phyloP scores from a whole-genome alignment of 768 basidiomycete species.

The Phanerochaete sordida region DNA sequence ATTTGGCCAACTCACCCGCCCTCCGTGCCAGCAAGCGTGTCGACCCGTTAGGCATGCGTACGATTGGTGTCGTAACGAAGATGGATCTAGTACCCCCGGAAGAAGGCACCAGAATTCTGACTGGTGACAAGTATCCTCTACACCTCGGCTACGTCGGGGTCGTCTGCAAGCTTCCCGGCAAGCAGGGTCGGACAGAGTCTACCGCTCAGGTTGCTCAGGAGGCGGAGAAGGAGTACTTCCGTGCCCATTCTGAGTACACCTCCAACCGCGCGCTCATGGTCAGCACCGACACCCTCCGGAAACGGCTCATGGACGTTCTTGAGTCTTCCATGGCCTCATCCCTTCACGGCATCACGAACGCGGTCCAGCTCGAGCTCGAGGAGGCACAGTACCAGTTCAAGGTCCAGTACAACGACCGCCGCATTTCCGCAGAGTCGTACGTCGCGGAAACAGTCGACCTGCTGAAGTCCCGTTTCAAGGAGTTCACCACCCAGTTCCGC shows the following conservation, averaged over 20 bases:
- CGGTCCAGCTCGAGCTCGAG: constrained; percentile 95
- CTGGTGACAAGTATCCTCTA: constrained; percentile 93
- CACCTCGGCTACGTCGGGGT: constrained; percentile 98
- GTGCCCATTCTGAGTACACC: constrained; percentile 58
- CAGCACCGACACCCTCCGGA: constrained; percentile 86
- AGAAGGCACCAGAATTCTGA: constrained; percentile 74
- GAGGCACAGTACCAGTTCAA: constrained; percentile 99
- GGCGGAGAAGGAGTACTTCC: constrained; percentile 68
- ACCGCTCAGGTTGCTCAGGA: constrained; percentile 47
- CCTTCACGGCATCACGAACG: constrained; percentile 93
- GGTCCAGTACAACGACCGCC: constrained; percentile 95
- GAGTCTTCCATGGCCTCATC: constrained; percentile 98
- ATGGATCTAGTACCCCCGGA: constrained; percentile 95
- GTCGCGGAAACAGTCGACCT: constrained; percentile 96
- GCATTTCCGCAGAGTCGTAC: constrained; percentile 93
- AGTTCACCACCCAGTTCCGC: constrained; percentile 79
- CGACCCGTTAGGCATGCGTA: constrained; percentile 91
- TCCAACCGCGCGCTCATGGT: constrained; percentile 73
- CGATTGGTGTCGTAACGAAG: constrained; percentile 97
- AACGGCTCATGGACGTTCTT: constrained; percentile 93
- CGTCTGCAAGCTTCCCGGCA: constrained; percentile 74
- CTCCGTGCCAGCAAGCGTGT: constrained; percentile 89
- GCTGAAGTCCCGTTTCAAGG: constrained; percentile 87
- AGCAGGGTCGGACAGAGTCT: constrained; percentile 48
- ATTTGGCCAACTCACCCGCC: constrained; percentile 96